Base-by-base conservation (phyloP, 2,329 filamentous ascomycete species). In the Pyrenophora graminea region DNA sequence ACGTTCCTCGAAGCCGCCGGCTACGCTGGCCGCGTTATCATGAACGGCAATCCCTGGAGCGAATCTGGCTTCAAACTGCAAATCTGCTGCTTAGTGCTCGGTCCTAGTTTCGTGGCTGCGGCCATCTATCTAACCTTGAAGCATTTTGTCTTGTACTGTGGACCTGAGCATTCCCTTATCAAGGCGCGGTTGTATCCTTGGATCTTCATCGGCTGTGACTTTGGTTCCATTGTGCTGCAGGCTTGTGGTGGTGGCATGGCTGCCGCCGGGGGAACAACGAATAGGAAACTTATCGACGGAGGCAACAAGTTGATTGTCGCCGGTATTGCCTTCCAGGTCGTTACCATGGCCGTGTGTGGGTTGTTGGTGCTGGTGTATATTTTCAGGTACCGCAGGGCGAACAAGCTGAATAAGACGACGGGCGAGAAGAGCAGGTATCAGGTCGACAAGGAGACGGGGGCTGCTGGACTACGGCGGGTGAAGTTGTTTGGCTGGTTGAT, bases 131-230 rank as follows among this genome's bases (percentile, higher is more conserved):
- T 80, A 17, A 78, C 76, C 0, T 68, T 79, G 23, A 79, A 79
- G 58, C 76, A 78, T 59, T 67, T 79, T 6, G 73, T 79, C 32
- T 53, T 77, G 6, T 73, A 74, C 58, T 74, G 76, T 32, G 77
- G 77, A 1, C 63, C 72, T 0, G 66, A 75, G 33, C 69, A 71
- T 53, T 78, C 75, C 0, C 61, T 73, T 1, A 58, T 80, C 23
- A 68, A 67, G 40, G 55, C 67, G 7, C 62, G 61, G 21, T 60
- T 78, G 9, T 84, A 83, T 61, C 82, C 82, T 6, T 79, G 79
- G 71, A 75, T 84, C 50, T 85, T 85, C 68, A 79, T 85, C 58
- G 69, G 73, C 32, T 83, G 80, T 61, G 83, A 85, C 53, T 62
- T 85, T 31, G 62, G 81, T 38, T 81, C 79, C 15, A 77, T 86